Evolutionary conservation across 192 early-diverging fungal species (phyloP).

Genomic region (Backusella westeae): DNA sequence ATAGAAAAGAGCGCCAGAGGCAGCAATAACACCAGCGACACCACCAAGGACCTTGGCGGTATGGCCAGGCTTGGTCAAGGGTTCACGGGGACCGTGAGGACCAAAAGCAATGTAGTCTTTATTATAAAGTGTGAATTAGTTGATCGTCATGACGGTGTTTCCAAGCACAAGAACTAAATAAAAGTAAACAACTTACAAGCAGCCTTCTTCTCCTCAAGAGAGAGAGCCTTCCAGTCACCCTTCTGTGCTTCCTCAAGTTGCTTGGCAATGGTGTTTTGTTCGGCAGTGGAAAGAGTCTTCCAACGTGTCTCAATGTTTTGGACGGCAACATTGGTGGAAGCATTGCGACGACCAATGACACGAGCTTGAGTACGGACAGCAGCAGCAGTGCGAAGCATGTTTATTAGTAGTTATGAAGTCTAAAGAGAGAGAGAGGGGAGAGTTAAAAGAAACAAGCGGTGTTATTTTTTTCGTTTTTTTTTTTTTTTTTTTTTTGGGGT

Average conservation of each 20-base stretch:
- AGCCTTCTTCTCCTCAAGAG: slow-evolving; percentile 94
- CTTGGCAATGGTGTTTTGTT: slow-evolving; percentile 82
- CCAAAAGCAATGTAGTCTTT: slow-evolving; percentile 92
- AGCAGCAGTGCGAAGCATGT: slow-evolving; percentile 64
- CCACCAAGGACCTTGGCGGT: slow-evolving; percentile 67
- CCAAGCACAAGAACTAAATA: not conserved
- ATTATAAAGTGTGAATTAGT: not conserved
- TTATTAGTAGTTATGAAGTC: slow-evolving; percentile 18
- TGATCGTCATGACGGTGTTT: not conserved
- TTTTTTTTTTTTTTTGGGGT: no score
- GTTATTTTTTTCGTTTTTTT: slow-evolving; percentile 16
- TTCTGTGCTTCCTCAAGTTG: slow-evolving; percentile 83
- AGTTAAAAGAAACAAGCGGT: slow-evolving; percentile 12
- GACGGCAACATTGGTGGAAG: slow-evolving; percentile 46
- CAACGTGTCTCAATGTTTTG: slow-evolving; percentile 55
- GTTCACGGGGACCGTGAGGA: slow-evolving; percentile 84
- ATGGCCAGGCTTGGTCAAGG: slow-evolving; percentile 65
- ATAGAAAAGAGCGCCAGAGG: slow-evolving; percentile 54
- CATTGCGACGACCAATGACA: slow-evolving; percentile 44
- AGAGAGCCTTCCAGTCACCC: slow-evolving; percentile 92
- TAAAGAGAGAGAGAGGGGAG: slow-evolving; percentile 10
- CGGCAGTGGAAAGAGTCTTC: slow-evolving; percentile 68
- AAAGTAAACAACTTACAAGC: slow-evolving; percentile 48
- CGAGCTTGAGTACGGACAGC: slow-evolving; percentile 43
- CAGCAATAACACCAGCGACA: slow-evolving; percentile 53